These are phyloP conservation scores for Saprolegnia parasitica DNA, from an alignment of 352 stramenopile genomes.

Conservation along the genomic window DNA sequence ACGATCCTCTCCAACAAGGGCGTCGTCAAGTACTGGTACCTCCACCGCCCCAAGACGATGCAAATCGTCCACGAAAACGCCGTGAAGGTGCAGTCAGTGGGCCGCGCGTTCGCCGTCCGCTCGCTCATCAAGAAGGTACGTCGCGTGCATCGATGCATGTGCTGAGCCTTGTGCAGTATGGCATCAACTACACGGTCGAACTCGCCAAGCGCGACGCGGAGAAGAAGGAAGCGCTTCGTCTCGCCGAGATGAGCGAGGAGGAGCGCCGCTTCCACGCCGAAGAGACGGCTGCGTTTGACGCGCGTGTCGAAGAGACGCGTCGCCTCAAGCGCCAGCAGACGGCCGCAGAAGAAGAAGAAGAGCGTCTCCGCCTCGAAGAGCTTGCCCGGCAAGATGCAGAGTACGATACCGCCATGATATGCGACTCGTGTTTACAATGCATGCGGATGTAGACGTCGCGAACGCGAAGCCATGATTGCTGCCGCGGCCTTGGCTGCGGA, in stretches of 20 bases:
- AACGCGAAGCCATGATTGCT: conserved; percentile 22
- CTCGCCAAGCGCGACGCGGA: conserved; percentile 60
- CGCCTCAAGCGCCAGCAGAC: conserved; percentile 44
- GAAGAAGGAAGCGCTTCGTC: conserved; percentile 52
- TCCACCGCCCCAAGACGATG: conserved; percentile 86
- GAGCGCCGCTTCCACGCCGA: conserved; percentile 48
- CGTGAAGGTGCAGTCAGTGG: conserved; percentile 79
- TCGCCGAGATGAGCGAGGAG: conserved; percentile 59
- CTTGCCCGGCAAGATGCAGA: conserved; percentile 37
- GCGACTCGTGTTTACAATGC: no score
- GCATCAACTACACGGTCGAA: conserved; percentile 74
- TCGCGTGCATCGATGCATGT: neutral
- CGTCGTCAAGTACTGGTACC: conserved; percentile 86
- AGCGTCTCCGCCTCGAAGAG: conserved; percentile 17
- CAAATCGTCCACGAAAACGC: conserved; percentile 86
- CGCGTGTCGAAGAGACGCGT: conserved; percentile 70
- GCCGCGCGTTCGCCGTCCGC: conserved; percentile 70
- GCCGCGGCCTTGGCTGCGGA: conserved; percentile 13
- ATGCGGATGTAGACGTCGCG: conserved; percentile 10
- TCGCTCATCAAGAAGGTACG: conserved; percentile 53
- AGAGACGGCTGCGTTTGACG: conserved; percentile 64
- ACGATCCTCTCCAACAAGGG: conserved; percentile 85
- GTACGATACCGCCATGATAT: conserved; percentile 16
- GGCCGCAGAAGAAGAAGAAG: conserved; percentile 27
- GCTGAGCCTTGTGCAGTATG: conserved; percentile 35